A percentile compares a stretch with the other conserved stretches of the same genome.
These are phyloP conservation scores for Salix udensis DNA, from an alignment of 345 rosid genomes.

Conservation along the genomic window DNA sequence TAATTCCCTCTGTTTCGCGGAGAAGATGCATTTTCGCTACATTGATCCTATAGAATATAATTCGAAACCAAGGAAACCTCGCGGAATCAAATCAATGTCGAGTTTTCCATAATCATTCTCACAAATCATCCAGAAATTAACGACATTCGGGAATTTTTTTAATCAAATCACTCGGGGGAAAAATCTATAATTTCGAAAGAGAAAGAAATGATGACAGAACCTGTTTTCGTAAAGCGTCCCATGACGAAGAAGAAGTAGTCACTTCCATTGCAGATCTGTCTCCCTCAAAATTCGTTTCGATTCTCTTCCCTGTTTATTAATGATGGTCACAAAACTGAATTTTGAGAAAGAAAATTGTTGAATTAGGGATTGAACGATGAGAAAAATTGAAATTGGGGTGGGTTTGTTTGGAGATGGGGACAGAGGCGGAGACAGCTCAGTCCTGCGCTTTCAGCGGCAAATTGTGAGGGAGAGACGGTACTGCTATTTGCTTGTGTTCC, in stretches of 20 bases:
- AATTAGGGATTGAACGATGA: neutral
- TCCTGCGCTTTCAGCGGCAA: neutral
- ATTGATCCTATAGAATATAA: neutral
- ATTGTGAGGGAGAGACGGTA: neutral
- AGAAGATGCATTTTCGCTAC: neutral
- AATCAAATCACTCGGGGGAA: neutral
- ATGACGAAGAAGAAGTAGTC: constrained; percentile 74
- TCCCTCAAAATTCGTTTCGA: neutral
- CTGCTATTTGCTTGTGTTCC: constrained; percentile 9
- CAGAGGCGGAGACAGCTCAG: neutral
- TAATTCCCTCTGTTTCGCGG: neutral
- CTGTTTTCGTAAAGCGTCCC: constrained; percentile 95
- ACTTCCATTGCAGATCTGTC: constrained; percentile 51
- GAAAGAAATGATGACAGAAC: constrained; percentile 22
- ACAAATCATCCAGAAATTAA: neutral
- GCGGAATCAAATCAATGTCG: neutral
- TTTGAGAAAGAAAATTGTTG: neutral
- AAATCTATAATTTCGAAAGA: neutral
- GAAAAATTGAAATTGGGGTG: neutral
- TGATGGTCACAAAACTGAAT: neutral
- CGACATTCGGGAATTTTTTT: neutral
- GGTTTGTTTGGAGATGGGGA: constrained; percentile 1
- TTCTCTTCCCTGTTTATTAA: neutral
- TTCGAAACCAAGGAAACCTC: neutral
- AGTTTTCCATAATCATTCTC: neutral